Evolutionary conservation across 139 green algal species (phyloP), one percentile per base, ranked within the genome.

Genomic region (Tetraselmis chui): DNA sequence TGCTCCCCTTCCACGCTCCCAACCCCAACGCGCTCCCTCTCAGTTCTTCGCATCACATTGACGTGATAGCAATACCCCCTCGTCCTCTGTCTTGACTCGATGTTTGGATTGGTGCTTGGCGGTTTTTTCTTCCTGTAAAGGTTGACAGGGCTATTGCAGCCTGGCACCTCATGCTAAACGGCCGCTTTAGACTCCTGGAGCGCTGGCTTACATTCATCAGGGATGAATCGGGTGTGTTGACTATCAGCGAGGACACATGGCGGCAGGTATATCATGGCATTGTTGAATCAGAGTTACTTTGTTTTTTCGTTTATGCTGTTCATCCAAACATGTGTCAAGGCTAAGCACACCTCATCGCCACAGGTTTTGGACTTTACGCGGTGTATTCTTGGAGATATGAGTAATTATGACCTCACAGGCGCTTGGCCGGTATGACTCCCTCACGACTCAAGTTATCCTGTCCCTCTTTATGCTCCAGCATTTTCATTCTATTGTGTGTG

Each of bases 241-340:
- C 94, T 23, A 84, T 95, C 0, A 88, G 80, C 1, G 90, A 95
- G 76, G 92, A 95, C 85, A 91, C 89, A 18, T 95, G 92, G 92
- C 82, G 90, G 0, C 89, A 94, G 88, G 90, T 92, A 67, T 31
- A 26, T 31, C 59, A 18, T 59, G 80, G 2, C 30, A 27, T 59
- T 76, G 59, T 11, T 25, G 23, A 28, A 28, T 30, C 11, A 76
- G 23, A 77, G 24, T 32, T 75, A 28, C 28, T 78, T 23, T 80
- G 18, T 28, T 23, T 18, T 11, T 2, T 24, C 29, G 31, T 26
- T 67, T 23, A 30, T 22, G n/a, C 26, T 83, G 27, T 0, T 81
- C 29, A 18, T 76, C 27, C 76, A 27, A 23, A 31, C n/a, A 28
- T 83, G 31, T 32, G 23, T 29, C 59, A 78, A 27, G 59, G 0